Evolutionary conservation across 345 rosid species (phyloP), one percentile per base, ranked within the genome.

Genomic region (Linum usitatissimum): DNA sequence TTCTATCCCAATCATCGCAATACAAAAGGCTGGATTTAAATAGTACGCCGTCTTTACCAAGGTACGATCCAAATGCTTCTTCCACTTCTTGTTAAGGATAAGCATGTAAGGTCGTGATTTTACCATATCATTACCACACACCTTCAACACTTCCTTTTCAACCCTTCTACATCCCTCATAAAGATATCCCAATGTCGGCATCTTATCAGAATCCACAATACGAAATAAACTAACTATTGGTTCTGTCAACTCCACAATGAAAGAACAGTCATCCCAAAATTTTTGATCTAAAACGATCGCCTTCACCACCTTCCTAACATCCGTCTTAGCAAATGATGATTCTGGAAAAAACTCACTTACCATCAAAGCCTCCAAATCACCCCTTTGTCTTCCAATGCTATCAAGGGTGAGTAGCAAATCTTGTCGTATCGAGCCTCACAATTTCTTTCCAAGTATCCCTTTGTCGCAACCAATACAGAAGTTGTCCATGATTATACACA

Each of bases 381-480:
- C 4, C 9, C 15, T 3, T 13, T 42, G 49, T 1, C 15, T 2
- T 3, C 3, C 15, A 8, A 42, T 42, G 9, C 49, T 42, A 42
- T 42, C 13, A 42, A 42, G 49, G 9, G 49, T 42, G 3, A 42
- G 49, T 42, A 8, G 49, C 49, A 42, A 42, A 42, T 2, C 49
- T 8, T 7, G 49, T 42, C 10, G 49, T 10, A 42, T 2, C 49
- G 2, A 8, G 49, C 15, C 49, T 42, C 9, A 42, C 49, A 42
- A 63, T n/a, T 14, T 28, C n/a, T 39, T 9, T 53, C 39, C 57
- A 48, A 10, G 6, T 36, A 14, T 12, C 6, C 0, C 9, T 45
- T 15, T 63, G 48, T n/a, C 66, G 21, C 42, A 63, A 63, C 58
- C 42, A 28, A 42, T n/a, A n/a, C n/a, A n/a, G n/a, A n/a, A n/a